phyloP scores from a whole-genome alignment of 176 grass and related monocot genomes.

The Rhynchospora tenuis region DNA sequence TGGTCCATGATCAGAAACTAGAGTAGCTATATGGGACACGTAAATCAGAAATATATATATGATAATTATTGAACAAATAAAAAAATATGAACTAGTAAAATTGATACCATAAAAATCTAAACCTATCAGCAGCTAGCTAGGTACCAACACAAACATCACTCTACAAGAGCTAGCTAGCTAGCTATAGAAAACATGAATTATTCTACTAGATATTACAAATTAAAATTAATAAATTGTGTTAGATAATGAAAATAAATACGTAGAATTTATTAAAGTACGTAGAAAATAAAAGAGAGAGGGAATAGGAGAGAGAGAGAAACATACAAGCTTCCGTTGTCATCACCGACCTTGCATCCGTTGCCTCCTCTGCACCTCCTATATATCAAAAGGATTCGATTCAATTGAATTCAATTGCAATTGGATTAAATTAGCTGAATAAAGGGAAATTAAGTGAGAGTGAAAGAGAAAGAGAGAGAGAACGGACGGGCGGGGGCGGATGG shows the following conservation, averaged over 20 bases:
- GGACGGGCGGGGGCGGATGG: constrained; percentile 97
- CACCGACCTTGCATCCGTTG: constrained; percentile 95
- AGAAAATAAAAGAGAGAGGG: neutral
- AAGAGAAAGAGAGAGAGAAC: neutral
- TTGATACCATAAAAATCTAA: neutral
- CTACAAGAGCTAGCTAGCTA: too few species aligned
- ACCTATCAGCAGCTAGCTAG: neutral
- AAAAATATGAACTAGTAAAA: neutral
- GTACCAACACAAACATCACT: too few species aligned
- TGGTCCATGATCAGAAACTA: neutral
- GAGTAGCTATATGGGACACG: neutral
- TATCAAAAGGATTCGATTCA: too few species aligned
- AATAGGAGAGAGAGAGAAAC: neutral
- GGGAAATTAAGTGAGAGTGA: neutral
- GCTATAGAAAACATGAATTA: too few species aligned
- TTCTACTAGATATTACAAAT: too few species aligned
- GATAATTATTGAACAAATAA: neutral
- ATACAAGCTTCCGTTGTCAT: constrained; percentile 98
- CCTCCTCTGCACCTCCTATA: constrained; percentile 84
- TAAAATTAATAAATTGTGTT: too few species aligned
- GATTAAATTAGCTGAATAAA: too few species aligned
- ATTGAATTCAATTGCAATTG: too few species aligned
- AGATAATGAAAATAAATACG: too few species aligned
- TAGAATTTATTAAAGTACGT: too few species aligned
- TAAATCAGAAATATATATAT: neutral